Evolutionary conservation across 2,329 filamentous ascomycete species (phyloP).

Genomic region (Chaetomiaceae sp.): DNA sequence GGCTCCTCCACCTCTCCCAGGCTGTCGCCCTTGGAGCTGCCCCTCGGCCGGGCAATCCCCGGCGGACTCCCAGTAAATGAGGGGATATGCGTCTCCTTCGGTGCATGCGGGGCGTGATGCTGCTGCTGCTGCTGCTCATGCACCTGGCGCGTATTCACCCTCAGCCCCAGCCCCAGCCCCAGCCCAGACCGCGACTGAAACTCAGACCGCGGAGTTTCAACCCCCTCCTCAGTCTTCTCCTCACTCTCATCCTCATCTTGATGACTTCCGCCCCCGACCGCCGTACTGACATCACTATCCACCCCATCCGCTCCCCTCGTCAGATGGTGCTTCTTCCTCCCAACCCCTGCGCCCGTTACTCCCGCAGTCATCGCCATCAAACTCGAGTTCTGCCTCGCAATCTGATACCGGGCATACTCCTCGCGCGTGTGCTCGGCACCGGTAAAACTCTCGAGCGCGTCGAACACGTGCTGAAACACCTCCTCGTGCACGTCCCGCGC

Average conservation of each 20-base stretch:
- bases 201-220: background rate
- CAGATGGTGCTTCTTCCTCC: background rate
- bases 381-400: conserved; percentile 38
- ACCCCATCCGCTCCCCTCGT: background rate
- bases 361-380: conserved; percentile 24
- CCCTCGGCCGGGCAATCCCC: background rate
- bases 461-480: conserved; percentile 88
- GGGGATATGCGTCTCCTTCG: conserved; percentile 6
- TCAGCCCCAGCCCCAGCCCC: background rate
- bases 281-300: conserved; percentile 32
- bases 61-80: conserved; percentile 1
- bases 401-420: conserved; percentile 56
- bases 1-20: background rate
- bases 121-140: no score
- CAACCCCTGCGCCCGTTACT: conserved; percentile 11
- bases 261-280: conserved; percentile 19
- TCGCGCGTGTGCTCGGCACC: conserved; percentile 54
- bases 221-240: background rate
- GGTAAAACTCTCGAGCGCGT: conserved; percentile 72
- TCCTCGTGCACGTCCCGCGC: conserved; percentile 75
- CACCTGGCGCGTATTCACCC: background rate
- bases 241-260: conserved; percentile 14
- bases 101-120: background rate
- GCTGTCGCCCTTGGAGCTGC: background rate
- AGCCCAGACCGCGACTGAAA: background rate